Evolutionary conservation across 345 rosid genomes (phyloP), one percentile per base, ranked within the genome.

Genomic region (Dimocarpus longan): DNA sequence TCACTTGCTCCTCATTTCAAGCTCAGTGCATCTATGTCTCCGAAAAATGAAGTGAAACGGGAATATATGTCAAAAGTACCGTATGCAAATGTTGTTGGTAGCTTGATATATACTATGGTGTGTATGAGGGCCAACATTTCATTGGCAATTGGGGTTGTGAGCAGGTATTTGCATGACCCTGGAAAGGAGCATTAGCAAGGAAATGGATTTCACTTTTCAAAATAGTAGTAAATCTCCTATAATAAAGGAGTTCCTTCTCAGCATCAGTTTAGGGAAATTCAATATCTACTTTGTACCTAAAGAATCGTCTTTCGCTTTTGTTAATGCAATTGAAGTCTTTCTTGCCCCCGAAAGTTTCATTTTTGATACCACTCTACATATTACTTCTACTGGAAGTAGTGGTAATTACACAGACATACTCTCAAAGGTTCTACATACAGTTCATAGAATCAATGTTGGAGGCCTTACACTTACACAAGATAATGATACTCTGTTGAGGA

Each of bases 281-380:
- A 13, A 22, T 1, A 73, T 92, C 77, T 66, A 5, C 10, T 91
- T 90, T 73, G 10, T 6, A 3, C 97, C 95, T 2, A 32, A 43
- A 16, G 80, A 0, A 3, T 76, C 84, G 4, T 90, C 93, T 22
- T 75, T 92, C 0, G 89, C 97, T 5, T 78, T 89, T 70, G 70
- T 90, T n/a, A 94, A 88, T 62, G 98, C 97, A 70, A 85, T 92
- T 0, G 95, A 91, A 77, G 87, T 85, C 69, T 90, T 94, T 77
- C 79, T 59, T 12, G 84, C 80, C 21, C 89, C 84, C 12, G 66
- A 72, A 2, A 69, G 80, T 59, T 79, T 87, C 63, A 75, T 86
- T 48, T 56, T 60, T 18, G 71, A 76, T 56, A 13, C 43, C 4
- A 50, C 72, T 5, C 16, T 24, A 8, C 75, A n/a, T 11, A 50